Percentiles rank a stretch among this genome's conserved stretches.
Conservation (phyloP, 371 early-diverging fungal genomes). For the Neoconidiobolus thromboides region DNA sequence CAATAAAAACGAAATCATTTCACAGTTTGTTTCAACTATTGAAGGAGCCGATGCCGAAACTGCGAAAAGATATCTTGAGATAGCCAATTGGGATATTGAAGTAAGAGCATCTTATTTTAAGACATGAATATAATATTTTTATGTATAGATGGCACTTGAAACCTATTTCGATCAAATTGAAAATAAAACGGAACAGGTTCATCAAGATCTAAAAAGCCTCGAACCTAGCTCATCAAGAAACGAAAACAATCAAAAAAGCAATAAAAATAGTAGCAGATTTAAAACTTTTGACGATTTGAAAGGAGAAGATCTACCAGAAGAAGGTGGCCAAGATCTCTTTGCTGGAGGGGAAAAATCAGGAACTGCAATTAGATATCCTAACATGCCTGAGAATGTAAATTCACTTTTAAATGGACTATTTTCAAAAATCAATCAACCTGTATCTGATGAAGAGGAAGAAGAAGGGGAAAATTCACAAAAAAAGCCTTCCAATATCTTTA, state of each 20-base stretch:
- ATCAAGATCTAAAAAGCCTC: background rate
- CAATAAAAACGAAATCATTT: too few species aligned
- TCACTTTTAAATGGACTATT: background rate
- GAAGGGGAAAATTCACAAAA: background rate
- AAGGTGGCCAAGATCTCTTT: slow-evolving; percentile 5
- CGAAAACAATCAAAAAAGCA: background rate
- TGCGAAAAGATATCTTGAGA: background rate
- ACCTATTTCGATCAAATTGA: background rate
- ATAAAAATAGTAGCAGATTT: background rate
- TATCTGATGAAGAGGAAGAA: background rate
- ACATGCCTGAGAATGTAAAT: background rate
- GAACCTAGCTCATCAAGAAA: background rate
- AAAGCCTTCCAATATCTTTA: background rate
- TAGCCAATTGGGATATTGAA: background rate
- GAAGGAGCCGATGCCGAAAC: background rate
- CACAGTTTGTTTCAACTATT: too few species aligned
- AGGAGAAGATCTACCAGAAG: background rate
- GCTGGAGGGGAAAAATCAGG: slow-evolving; percentile 7
- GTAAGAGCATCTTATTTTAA: background rate
- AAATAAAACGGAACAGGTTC: background rate
- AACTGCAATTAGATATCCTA: background rate
- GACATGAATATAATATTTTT: background rate
- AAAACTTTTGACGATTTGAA: background rate
- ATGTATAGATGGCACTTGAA: background rate
- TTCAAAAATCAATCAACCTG: background rate